phyloP scores from a whole-genome alignment of 1,284 basidiomycete species.

The Bondarzewia mesenterica region DNA sequence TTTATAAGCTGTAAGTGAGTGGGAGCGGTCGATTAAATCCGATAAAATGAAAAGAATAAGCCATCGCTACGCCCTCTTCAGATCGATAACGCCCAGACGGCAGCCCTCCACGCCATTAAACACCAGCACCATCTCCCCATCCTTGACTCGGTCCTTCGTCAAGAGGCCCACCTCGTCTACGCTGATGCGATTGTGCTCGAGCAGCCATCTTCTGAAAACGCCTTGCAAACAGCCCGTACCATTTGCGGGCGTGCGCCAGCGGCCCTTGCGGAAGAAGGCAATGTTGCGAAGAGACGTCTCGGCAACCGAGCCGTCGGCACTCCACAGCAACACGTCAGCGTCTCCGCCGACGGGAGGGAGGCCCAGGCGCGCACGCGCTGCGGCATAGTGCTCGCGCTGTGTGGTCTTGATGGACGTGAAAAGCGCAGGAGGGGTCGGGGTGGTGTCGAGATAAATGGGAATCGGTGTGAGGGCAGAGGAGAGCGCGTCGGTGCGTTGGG shows the following conservation, averaged over 20 bases:
- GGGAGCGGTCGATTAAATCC: no score
- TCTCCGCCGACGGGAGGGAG: conserved; percentile 25
- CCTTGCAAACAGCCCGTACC: conserved; percentile 62
- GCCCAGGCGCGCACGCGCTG: conserved; percentile 46
- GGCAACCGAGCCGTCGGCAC: conserved; percentile 38
- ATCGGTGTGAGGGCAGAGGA: conserved; percentile 14
- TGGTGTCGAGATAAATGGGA: conserved; percentile 45
- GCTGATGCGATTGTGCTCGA: conserved; percentile 46
- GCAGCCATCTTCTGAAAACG: conserved; percentile 54
- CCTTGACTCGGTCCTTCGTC: conserved; percentile 31
- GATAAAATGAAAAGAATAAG: no score
- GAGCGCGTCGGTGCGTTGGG: conserved; percentile 9
- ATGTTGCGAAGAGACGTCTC: conserved; percentile 67
- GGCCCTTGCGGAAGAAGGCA: conserved; percentile 45
- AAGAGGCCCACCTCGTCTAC: conserved; percentile 37
- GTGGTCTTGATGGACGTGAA: conserved; percentile 70
- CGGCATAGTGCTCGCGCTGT: conserved; percentile 45
- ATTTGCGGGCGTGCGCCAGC: conserved; percentile 58
- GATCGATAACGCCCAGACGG: conserved; percentile 29
- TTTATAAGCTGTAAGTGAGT: no score
- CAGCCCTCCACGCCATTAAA: conserved; percentile 69
- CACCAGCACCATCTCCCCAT: conserved; percentile 56
- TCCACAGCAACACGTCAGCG: conserved; percentile 61
- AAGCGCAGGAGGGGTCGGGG: conserved; percentile 40
- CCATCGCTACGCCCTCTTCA: conserved; percentile 1